A percentile compares a stretch with the other conserved stretches of the same genome.
phyloP scores from a whole-genome alignment of 495 filamentous ascomycete genomes.

The Talaromyces proteolyticus region DNA sequence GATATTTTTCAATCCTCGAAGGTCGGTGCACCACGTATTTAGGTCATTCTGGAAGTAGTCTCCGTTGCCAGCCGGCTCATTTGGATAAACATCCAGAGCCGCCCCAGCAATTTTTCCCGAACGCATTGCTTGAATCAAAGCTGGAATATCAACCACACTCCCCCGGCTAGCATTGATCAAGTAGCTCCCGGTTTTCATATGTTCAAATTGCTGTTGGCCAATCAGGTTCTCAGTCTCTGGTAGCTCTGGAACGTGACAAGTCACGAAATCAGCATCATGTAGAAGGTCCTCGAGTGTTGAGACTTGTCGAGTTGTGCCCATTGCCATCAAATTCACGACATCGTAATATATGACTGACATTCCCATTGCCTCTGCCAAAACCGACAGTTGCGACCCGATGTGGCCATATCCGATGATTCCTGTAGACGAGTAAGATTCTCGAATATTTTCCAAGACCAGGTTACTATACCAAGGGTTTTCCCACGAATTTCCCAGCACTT shows the following conservation, averaged over 20 bases:
- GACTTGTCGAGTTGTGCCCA: constrained; percentile 83
- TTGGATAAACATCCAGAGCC: constrained; percentile 92
- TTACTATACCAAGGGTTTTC: constrained; percentile 75
- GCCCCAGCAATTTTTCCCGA: constrained; percentile 87
- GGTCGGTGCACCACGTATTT: constrained; percentile 81
- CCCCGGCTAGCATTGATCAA: constrained; percentile 95
- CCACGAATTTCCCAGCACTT: constrained; percentile 98
- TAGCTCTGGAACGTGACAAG: constrained; percentile 89
- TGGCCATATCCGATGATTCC: constrained; percentile 97
- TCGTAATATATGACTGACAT: constrained; percentile 98
- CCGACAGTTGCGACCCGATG: constrained; percentile 94
- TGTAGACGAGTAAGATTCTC: constrained; percentile 15
- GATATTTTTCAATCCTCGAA: constrained; percentile 81
- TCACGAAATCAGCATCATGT: constrained; percentile 80
- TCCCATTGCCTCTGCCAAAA: constrained; percentile 94
- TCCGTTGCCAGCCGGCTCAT: constrained; percentile 89
- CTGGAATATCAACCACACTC: constrained; percentile 89
- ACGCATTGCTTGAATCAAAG: constrained; percentile 82
- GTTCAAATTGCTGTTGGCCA: constrained; percentile 62
- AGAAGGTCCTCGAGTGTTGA: constrained; percentile 70
- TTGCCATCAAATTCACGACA: constrained; percentile 82
- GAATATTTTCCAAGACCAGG: background rate
- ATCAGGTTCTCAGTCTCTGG: constrained; percentile 92
- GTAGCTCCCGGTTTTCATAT: constrained; percentile 91
- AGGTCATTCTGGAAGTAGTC: constrained; percentile 87